phyloP scores from a whole-genome alignment of 176 grass and related monocot genomes.

The Avena sativa region DNA sequence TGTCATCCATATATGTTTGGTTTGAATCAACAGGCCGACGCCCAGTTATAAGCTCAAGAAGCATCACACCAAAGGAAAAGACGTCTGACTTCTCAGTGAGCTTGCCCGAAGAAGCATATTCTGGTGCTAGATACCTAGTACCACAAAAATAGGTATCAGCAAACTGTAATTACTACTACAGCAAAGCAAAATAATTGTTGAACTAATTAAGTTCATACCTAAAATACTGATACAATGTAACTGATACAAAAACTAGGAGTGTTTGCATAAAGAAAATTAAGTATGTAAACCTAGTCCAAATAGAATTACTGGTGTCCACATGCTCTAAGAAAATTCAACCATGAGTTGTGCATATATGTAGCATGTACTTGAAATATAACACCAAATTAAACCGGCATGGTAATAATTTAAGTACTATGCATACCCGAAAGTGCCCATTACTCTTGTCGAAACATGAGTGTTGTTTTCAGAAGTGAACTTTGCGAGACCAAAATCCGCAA shows the following conservation, averaged over 20 bases:
- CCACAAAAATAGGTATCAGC: conserved; percentile 32
- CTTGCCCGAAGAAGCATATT: conserved; percentile 97
- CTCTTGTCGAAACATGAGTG: conserved; percentile 81
- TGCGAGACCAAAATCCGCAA: conserved; percentile 83
- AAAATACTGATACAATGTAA: background rate
- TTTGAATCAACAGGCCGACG: conserved; percentile 79
- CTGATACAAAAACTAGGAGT: background rate
- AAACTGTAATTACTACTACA: conserved; percentile 3
- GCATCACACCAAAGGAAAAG: conserved; percentile 94
- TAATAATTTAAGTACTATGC: conserved; percentile 26
- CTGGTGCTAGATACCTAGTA: conserved; percentile 93
- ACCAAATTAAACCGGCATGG: background rate
- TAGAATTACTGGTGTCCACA: background rate
- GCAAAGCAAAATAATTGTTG: conserved; percentile 1
- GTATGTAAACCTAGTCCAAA: background rate
- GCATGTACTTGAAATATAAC: conserved; percentile 9
- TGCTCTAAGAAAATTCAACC: background rate
- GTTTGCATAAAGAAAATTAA: background rate
- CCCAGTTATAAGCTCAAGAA: conserved; percentile 97
- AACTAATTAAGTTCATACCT: background rate
- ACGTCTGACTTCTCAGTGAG: conserved; percentile 98
- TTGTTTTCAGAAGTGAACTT: conserved; percentile 68
- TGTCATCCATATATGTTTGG: conserved; percentile 91
- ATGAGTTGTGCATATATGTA: background rate
- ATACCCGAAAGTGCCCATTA: conserved; percentile 84